Evolutionary conservation across 1,139 yeast genomes (phyloP).

Genomic region (Blastobotrys aristatus): DNA sequence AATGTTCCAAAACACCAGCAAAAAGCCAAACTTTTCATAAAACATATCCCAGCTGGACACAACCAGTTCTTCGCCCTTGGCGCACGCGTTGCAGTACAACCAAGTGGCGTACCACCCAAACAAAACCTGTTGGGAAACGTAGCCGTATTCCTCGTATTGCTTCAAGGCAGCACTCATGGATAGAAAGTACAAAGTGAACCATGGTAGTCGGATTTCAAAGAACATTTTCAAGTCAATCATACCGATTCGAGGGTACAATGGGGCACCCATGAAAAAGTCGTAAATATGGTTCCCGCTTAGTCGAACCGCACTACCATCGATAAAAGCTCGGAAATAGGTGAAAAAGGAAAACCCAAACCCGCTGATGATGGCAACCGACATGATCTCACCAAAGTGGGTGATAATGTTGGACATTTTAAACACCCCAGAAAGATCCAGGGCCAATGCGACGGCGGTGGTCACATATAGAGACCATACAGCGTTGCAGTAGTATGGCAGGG

Average conservation of each 20-base stretch:
- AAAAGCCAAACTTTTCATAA: constrained; percentile 95
- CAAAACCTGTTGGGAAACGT: constrained; percentile 68
- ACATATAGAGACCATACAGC: constrained; percentile 82
- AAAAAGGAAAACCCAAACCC: constrained; percentile 71
- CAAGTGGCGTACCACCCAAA: constrained; percentile 81
- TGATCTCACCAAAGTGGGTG: constrained; percentile 82
- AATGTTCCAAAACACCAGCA: constrained; percentile 97
- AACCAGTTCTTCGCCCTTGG: constrained; percentile 94
- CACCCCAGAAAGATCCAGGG: constrained; percentile 65
- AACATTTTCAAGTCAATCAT: constrained; percentile 91
- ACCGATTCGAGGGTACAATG: constrained; percentile 92
- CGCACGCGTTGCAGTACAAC: constrained; percentile 94
- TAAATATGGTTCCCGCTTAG: constrained; percentile 89
- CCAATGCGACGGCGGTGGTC: constrained; percentile 52
- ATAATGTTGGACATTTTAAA: constrained; percentile 69
- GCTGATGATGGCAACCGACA: constrained; percentile 81
- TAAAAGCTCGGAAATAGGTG: constrained; percentile 53
- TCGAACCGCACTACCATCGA: constrained; percentile 54
- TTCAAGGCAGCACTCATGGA: constrained; percentile 68
- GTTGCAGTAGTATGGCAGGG: constrained; percentile 88
- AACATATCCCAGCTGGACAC: constrained; percentile 99
- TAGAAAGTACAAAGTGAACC: constrained; percentile 84
- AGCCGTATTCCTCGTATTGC: constrained; percentile 79
- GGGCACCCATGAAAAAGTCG: constrained; percentile 96
- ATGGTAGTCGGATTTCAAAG: constrained; percentile 93